A percentile compares a stretch with the other conserved stretches of the same genome.
Evolutionary conservation across 768 basidiomycete genomes (phyloP).

Genomic region (Cystobasidium tubakii): DNA sequence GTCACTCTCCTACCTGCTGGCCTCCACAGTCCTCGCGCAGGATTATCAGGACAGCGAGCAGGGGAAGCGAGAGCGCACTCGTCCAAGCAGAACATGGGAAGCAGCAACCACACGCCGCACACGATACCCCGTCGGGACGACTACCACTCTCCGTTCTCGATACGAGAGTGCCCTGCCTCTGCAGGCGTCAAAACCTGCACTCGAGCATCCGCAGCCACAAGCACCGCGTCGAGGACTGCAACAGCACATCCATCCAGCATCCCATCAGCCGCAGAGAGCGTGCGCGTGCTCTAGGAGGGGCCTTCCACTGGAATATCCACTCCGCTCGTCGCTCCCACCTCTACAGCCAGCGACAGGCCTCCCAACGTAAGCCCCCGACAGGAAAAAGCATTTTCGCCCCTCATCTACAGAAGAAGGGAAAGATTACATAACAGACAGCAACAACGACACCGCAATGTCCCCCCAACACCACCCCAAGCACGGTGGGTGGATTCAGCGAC

Average conservation of each 20-base stretch:
- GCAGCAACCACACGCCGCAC: neutral
- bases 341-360: neutral
- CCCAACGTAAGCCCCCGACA: neutral
- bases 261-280: neutral
- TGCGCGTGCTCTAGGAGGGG: conserved; percentile 4
- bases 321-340: neutral
- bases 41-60: conserved; percentile 7
- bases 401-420: neutral
- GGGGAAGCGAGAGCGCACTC: neutral
- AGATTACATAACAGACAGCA: too few species aligned
- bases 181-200: too few species aligned
- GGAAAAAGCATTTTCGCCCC: neutral
- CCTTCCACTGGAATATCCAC: neutral
- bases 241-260: neutral
- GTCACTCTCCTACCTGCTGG: neutral
- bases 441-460: neutral
- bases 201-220: neutral
- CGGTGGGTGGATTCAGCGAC: too few species aligned
- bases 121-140: neutral
- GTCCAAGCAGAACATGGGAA: neutral
- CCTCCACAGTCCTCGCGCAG: neutral
- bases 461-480: neutral
- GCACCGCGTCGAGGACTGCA: too few species aligned
- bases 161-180: neutral
- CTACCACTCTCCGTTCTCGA: neutral